Conservation (phyloP, 768 basidiomycete genomes). For the Arthromyces matolae region DNA sequence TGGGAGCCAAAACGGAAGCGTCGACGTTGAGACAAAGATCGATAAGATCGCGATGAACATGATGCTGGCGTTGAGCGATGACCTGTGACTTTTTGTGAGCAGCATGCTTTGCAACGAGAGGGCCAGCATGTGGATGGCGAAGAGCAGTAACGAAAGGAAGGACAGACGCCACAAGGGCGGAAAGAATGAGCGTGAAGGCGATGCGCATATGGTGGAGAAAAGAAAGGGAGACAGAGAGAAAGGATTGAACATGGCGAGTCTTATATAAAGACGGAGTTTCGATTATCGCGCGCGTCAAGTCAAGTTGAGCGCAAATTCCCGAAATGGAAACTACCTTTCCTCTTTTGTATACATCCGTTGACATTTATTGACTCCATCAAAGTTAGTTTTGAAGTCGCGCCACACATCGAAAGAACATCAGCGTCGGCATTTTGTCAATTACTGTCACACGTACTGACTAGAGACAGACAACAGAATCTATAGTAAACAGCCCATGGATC, state of each 20-base stretch:
- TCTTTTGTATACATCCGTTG: too few species aligned
- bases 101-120: slow-evolving; percentile 6
- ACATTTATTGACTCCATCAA: too few species aligned
- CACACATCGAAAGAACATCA: too few species aligned
- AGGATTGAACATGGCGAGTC: not conserved
- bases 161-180: slow-evolving; percentile 13
- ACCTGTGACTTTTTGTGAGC: slow-evolving; percentile 4
- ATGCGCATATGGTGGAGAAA: slow-evolving; percentile 15
- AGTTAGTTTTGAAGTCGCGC: too few species aligned
- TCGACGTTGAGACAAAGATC: slow-evolving; percentile 18
- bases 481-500: too few species aligned
- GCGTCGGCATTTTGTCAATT: too few species aligned
- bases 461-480: too few species aligned
- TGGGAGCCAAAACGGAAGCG: slow-evolving; percentile 8
- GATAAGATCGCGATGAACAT: slow-evolving; percentile 16
- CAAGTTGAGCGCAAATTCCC: slow-evolving; percentile 2
- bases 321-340: slow-evolving; percentile 12
- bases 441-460: too few species aligned
- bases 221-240: slow-evolving; percentile 5
- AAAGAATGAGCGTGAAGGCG: slow-evolving; percentile 16
- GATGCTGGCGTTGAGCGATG: slow-evolving; percentile 16
- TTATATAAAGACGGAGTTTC: slow-evolving; percentile 22
- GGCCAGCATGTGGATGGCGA: slow-evolving; percentile 9
- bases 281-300: slow-evolving; percentile 11
- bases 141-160: slow-evolving; percentile 9